Base-by-base conservation (phyloP, 1,284 basidiomycete genomes). In the Phellinidium pouzarii region DNA sequence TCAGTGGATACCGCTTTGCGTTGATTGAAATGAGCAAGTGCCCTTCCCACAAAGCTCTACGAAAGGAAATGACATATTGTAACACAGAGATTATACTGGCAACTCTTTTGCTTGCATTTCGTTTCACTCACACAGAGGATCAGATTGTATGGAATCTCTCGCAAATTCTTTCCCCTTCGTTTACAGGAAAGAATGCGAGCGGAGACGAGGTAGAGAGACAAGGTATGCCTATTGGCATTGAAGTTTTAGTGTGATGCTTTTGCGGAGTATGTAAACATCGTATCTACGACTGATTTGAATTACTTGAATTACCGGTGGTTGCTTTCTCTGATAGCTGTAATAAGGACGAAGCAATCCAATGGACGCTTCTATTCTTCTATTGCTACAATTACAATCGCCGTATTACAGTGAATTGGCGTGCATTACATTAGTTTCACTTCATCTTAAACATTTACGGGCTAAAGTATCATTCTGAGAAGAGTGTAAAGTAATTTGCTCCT, bases 401-500 rank as follows among this genome's bases (percentile, higher is more conserved):
- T 17, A 20, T 17, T n/a, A 17, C 37, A 40, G 8, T n/a, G 7
- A 40, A n/a, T n/a, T 40, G 8, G n/a, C 19, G 3, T 14, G n/a
- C n/a, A 14, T 17, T 38, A 4, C 36, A 5, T 17, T 40, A 20
- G 14, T 34, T 38, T 71, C 17, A 11, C 19, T 47, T 29, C 3
- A 17, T 3, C 11, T 17, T n/a, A 40, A 40, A 19, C 31, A 34
- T 11, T 2, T 34, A 8, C 6, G 14, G 14, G 3, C 14, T 34
- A 14, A 7, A 8, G 14, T 8, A n/a, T 40, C 34, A 48, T 23
- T 54, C 50, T 4, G 54, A 42, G 23, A n/a, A 41, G 14, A 61
- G 53, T 9, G 61, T 52, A 60, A 84, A 77, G 60, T 76, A 83
- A 59, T 78, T 82, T 19, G 71, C 78, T 4, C 77, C 83, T 29